Base-by-base conservation (phyloP, 139 green algal genomes). In the Asterochloris sp. region DNA sequence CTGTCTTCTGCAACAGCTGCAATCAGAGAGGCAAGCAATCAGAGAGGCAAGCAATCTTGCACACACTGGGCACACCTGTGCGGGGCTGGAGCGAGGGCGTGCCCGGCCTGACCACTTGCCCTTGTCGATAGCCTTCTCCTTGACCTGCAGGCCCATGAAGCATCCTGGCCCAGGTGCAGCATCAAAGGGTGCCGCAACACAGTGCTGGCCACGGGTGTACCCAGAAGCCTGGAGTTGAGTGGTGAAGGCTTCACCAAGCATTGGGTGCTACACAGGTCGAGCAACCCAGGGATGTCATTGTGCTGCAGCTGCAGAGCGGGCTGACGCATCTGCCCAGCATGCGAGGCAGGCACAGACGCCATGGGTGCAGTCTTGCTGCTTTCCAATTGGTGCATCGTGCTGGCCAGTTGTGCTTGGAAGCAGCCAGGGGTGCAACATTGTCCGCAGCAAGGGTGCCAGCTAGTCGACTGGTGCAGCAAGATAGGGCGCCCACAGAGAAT, bases 81-180 rank as follows among this genome's bases (percentile, higher is more conserved):
- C 66, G 4, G 66, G 66, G 66, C 26, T 76, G 13, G 29, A 54
- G 28, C 38, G 76, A 24, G 82, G 82, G 28, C 82, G 73, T 27
- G 73, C 82, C 21, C 62, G 67, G 21, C 82, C 82, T 28, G 73
- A 69, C 85, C 85, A 89, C 71, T 79, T 84, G 68, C 85, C 85
- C 23, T 68, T 77, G 12, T 24, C 47, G 62, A 89, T 86, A 0
- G 85, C 85, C 60, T 89, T 83, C 71, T 84, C 83, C 54, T 85
- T 85, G n/a, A 84, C 63, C 27, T 73, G 64, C 14, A n/a, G 63
- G 24, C 16, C 12, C 74, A 79, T 24, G 62, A 21, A 79, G 27
- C 62, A 66, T 54, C n/a, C 23, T 76, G 2, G 14, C 14, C 26
- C 71, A 54, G 26, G 71, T 76, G 1, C 1, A 38, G 19, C 19